Conservation (phyloP, 208 protist species). For the Sergeia podlipaevii region DNA sequence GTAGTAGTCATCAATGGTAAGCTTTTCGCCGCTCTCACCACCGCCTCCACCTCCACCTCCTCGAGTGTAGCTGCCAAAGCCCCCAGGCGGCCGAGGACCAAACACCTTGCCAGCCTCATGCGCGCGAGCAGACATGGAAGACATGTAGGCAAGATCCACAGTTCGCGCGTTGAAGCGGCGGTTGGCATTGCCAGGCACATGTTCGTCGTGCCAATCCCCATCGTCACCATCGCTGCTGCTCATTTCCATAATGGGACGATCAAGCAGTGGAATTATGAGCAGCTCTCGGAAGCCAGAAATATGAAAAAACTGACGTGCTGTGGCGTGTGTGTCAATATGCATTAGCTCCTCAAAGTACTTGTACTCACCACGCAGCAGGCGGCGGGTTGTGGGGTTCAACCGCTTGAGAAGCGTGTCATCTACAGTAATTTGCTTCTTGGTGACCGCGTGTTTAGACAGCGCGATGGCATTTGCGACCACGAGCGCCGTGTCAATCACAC, state of each 20-base stretch:
- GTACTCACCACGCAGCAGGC: constrained; percentile 46
- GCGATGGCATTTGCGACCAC: constrained; percentile 43
- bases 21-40: no score
- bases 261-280: constrained; percentile 28
- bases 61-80: background rate
- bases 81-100: background rate
- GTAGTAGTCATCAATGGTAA: constrained; percentile 18
- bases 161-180: constrained; percentile 3
- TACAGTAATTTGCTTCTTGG: constrained; percentile 22
- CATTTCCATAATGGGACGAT: background rate
- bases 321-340: constrained; percentile 32
- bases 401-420: constrained; percentile 42
- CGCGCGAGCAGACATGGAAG: no score
- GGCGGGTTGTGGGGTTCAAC: constrained; percentile 23
- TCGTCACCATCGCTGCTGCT: background rate
- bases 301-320: constrained; percentile 47
- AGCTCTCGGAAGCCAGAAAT: constrained; percentile 49
- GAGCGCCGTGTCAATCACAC: constrained; percentile 43
- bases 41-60: background rate
- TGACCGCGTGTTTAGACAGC: constrained; percentile 12
- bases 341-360: constrained; percentile 40
- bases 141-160: no score
- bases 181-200: background rate
- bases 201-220: background rate
- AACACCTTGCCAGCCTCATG: background rate